A percentile compares a stretch with the other conserved stretches of the same genome.
These are phyloP conservation scores for Porogramme epimiltina DNA, from an alignment of 1,284 basidiomycete genomes.

Conservation along the genomic window DNA sequence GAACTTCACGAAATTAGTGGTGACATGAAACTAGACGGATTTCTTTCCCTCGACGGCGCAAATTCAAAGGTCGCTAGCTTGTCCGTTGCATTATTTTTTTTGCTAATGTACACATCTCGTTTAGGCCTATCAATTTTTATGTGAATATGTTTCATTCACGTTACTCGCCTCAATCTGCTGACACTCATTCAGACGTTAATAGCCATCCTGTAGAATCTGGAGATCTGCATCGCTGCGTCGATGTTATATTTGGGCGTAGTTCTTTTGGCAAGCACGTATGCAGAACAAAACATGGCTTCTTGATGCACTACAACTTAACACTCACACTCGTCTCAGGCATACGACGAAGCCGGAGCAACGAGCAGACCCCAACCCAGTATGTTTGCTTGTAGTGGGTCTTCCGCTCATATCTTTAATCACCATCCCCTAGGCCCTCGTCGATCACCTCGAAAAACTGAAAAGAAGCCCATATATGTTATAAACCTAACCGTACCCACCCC, in stretches of 20 bases:
- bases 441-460: constrained; percentile 76
- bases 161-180: neutral
- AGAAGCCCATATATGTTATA: constrained; percentile 80
- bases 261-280: constrained; percentile 70
- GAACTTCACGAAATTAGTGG: constrained; percentile 55
- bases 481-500: constrained; percentile 66
- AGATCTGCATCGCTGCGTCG: constrained; percentile 73
- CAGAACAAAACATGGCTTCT: too few species aligned
- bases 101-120: neutral
- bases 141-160: constrained; percentile 43
- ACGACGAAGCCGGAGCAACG: constrained; percentile 60
- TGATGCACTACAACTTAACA: neutral
- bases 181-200: constrained; percentile 69
- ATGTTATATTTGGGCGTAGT: constrained; percentile 65
- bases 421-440: constrained; percentile 49
- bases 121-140: constrained; percentile 83
- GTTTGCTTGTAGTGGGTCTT: neutral
- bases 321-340: constrained; percentile 44
- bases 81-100: neutral
- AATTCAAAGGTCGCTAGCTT: constrained; percentile 61
- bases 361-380: constrained; percentile 35
- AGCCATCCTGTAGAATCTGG: constrained; percentile 68
- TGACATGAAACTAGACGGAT: constrained; percentile 68
- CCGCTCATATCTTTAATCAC: too few species aligned
- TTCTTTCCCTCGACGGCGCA: constrained; percentile 78